Base-by-base conservation (phyloP, 345 rosid species). In the Dovyalis caffra region DNA sequence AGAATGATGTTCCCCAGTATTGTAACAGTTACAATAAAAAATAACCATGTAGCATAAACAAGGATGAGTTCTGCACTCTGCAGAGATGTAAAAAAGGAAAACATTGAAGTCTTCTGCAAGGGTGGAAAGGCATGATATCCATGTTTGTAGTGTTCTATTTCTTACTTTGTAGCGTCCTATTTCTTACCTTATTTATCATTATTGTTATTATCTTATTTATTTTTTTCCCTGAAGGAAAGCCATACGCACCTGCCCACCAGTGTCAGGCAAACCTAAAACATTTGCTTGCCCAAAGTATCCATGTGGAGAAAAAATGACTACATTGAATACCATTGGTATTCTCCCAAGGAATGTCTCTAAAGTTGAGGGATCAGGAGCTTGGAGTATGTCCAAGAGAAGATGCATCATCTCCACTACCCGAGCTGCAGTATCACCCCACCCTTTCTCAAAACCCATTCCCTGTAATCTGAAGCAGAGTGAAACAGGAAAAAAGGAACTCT, bases 241-340 rank as follows among this genome's bases (percentile, higher is more conserved):
- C 21, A 65, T 16, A 37, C 66, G 12, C 77, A 95, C 99, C 93
- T 95, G 98, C 45, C 99, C 99, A 70, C 99, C 99, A 31, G 99
- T 95, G 85, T 95, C 99, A 9, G 99, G 99, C 82, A 95, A 87
- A 58, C 99, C 99, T 80, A 93, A 82, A 80, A 95, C 99, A 86
- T 95, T 95, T n/a, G 99, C 99, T 88, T 95, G 99, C 38, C 98
- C 99, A 40, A 95, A 95, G 82, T 89, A 95, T 73, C 99, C 99
- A 80, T 95, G 99, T 4, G 93, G 94, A 77, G 99, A 95, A 83
- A 95, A 82, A 84, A 95, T 90, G 43, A 90, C 99, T 71, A 93
- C 99, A 62, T 95, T 89, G 77, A 95, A 95, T 75, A 91, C 95
- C 99, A 93, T 93, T 0, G 98, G 99, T 43, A 93, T 62, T 77